Conservation (phyloP, 352 stramenopile species). For the Pythium phragmiticola region DNA sequence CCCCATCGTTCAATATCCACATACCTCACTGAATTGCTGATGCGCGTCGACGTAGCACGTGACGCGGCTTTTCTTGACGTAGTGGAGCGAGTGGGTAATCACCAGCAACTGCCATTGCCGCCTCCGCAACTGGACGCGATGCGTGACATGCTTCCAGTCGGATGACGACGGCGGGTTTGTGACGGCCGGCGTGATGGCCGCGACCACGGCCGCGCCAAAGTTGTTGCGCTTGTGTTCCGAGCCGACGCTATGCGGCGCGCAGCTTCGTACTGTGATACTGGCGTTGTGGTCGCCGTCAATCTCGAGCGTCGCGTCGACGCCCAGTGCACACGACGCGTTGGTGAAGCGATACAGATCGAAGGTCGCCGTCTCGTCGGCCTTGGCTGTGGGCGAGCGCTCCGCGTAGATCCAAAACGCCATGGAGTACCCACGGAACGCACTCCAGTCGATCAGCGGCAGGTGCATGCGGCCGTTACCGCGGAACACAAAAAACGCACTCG, state of each 20-base stretch:
- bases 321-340: conserved; percentile 65
- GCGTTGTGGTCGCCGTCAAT: conserved; percentile 33
- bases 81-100: conserved; percentile 76
- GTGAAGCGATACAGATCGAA: conserved; percentile 78
- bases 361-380: neutral
- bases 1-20: neutral
- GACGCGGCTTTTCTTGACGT: conserved; percentile 85
- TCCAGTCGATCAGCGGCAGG: conserved; percentile 78
- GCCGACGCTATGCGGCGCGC: conserved; percentile 34
- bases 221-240: conserved; percentile 33
- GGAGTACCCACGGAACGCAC: conserved; percentile 74
- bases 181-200: conserved; percentile 25
- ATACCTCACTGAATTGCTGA: conserved; percentile 55
- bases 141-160: conserved; percentile 49
- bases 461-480: conserved; percentile 63
- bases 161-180: conserved; percentile 20
- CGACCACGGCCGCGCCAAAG: conserved; percentile 36
- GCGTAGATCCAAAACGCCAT: conserved; percentile 75
- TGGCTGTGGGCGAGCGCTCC: neutral
- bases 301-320: conserved; percentile 69
- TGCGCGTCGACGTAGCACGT: conserved; percentile 66
- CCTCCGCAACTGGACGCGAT: conserved; percentile 35
- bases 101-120: conserved; percentile 74
- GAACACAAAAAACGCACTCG: conserved; percentile 68
- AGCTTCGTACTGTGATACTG: conserved; percentile 56